These are phyloP conservation scores for Rhododendron henanense DNA, from an alignment of 148 eudicot genomes.

Conservation along the genomic window DNA sequence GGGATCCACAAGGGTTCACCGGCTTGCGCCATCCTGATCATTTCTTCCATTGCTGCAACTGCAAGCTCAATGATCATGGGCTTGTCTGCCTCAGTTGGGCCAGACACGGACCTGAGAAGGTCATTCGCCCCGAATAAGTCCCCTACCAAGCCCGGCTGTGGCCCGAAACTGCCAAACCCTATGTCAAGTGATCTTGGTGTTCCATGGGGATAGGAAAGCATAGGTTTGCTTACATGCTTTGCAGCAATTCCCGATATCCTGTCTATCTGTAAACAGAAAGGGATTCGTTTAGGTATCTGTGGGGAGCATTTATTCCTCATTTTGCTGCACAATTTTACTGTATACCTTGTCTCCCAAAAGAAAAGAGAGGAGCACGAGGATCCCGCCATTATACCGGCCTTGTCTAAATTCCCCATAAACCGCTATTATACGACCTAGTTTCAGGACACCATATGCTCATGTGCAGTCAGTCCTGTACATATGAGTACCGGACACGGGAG, in stretches of 20 bases:
- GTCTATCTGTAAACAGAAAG: conserved; percentile 57
- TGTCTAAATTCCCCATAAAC: too few species aligned
- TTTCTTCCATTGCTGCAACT: conserved; percentile 79
- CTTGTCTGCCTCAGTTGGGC: conserved; percentile 79
- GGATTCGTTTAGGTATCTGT: neutral
- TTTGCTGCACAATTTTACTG: neutral
- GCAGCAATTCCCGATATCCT: conserved; percentile 96
- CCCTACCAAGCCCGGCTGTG: conserved; percentile 51
- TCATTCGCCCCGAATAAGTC: conserved; percentile 75
- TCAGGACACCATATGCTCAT: neutral
- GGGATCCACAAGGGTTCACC: conserved; percentile 65
- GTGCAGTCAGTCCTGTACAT: too few species aligned
- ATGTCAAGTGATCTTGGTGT: conserved; percentile 67
- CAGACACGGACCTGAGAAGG: conserved; percentile 58
- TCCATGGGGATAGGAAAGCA: conserved; percentile 54
- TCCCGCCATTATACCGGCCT: neutral
- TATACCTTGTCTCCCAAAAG: too few species aligned
- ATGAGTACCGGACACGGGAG: neutral
- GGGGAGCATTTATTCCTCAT: neutral
- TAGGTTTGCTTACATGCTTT: conserved; percentile 87
- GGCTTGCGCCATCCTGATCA: conserved; percentile 55
- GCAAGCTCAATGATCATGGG: conserved; percentile 94
- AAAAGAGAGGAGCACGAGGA: too few species aligned
- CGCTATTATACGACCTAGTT: too few species aligned
- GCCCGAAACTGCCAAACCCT: conserved; percentile 51